Base-by-base conservation (phyloP, 177 flowering plant genomes). In the Tripterygium wilfordii region DNA sequence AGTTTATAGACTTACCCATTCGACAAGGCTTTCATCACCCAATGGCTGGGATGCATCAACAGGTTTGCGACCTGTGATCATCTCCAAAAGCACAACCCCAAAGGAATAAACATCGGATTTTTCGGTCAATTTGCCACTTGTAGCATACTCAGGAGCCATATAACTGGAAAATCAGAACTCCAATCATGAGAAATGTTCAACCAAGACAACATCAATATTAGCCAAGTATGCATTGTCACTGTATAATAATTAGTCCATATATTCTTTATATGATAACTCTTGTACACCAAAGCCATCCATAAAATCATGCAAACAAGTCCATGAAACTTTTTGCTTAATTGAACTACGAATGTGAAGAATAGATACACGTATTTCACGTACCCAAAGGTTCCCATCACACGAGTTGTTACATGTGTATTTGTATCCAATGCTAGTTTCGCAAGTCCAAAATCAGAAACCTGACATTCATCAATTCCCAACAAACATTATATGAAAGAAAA, bases 381-480 rank as follows among this genome's bases (percentile, higher is more conserved):
- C 88, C 88, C 88, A 58, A 82, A 82, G 21, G 88, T 82, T 57
- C 88, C 88, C 88, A 82, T 75, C 12, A 82, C 88, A 45, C 88
- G 83, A 24, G 88, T 82, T 0, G 83, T 60, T 25, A 82, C 76
- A 47, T 82, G 88, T 3, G 85, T 79, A 56, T 69, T 42, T 15
- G 75, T 50, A 58, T 76, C 88, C 67, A 71, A 42, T 8, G 83
- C 78, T 51, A 82, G 40, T 54, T 77, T 82, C 28, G 85, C 88
- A 38, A 82, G 85, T 49, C 88, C 88, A 68, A 82, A 82, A 72
- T 82, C 88, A 24, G 88, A 54, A 60, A 82, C 88, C 88, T 82
- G 69, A 18, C 9, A 38, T 38, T 20, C 18, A 20, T 12, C 42
- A 38, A 1, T 12, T 1, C 9, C 6, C 13, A 8, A 38, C 3